A percentile compares a stretch with the other conserved stretches of the same genome.
Evolutionary conservation across 116 monocot species (phyloP).

Genomic region (Iris pallida): DNA sequence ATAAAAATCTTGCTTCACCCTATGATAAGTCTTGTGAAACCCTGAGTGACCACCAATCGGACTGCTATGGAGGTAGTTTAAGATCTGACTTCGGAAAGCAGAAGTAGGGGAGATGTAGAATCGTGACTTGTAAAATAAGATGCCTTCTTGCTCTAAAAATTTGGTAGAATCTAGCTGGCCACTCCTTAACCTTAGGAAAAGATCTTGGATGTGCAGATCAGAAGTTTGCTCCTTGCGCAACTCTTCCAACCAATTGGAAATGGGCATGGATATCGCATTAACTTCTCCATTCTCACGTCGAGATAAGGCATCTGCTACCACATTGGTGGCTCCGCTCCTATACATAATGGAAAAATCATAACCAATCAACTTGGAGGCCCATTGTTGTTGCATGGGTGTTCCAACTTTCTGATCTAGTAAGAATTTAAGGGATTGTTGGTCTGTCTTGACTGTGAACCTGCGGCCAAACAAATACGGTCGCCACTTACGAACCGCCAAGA

Average conservation of each 20-base stretch:
- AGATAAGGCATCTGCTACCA: conserved; percentile 5
- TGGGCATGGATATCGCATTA: background rate
- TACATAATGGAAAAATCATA: conserved; percentile 1
- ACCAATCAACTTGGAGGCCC: conserved; percentile 5
- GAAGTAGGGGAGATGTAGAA: background rate
- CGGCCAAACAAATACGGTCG: background rate
- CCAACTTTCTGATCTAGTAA: background rate
- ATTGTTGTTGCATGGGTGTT: conserved; percentile 4
- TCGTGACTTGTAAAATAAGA: background rate
- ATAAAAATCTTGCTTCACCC: conserved; percentile 1
- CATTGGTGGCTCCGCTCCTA: background rate
- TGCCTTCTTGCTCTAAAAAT: background rate
- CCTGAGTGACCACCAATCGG: conserved; percentile 6
- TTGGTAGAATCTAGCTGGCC: background rate
- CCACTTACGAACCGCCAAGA: background rate
- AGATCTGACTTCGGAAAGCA: background rate
- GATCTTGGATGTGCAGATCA: background rate
- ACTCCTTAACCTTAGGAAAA: background rate
- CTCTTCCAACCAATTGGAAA: conserved; percentile 5
- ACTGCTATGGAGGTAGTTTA: background rate
- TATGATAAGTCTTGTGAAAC: background rate
- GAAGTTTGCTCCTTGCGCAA: background rate
- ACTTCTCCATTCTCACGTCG: background rate
- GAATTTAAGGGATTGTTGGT: conserved; percentile 5
- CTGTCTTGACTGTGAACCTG: conserved; percentile 6